phyloP scores from a whole-genome alignment of 768 basidiomycete genomes.

The Lanmaoa pseudosensibilis region DNA sequence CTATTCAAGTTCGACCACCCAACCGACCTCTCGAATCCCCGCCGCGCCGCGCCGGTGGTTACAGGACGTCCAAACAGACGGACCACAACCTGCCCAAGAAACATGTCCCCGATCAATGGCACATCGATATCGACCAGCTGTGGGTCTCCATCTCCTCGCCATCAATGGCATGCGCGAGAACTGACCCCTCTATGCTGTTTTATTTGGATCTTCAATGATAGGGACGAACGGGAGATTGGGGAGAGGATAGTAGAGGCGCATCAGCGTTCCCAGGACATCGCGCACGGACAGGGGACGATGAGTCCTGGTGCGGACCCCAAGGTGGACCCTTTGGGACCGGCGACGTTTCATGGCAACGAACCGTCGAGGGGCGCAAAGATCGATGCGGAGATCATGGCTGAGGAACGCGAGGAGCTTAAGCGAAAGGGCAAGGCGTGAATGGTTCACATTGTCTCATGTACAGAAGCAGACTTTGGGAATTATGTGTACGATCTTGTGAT shows the following conservation, averaged over 20 bases:
- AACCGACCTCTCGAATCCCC: background rate
- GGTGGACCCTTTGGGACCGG: slow-evolving; percentile 49
- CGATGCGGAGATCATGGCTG: slow-evolving; percentile 54
- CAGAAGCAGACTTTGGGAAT: background rate
- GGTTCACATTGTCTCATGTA: background rate
- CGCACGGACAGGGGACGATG: slow-evolving; percentile 29
- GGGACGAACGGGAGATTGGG: slow-evolving; percentile 45
- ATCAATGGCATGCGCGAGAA: background rate
- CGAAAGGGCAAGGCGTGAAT: slow-evolving; percentile 42
- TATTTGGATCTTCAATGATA: slow-evolving; percentile 10
- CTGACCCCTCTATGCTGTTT: background rate
- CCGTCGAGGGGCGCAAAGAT: slow-evolving; percentile 58
- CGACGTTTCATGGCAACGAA: slow-evolving; percentile 53
- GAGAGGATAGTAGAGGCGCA: slow-evolving; percentile 38
- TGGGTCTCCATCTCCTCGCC: background rate
- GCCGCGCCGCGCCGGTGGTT: background rate
- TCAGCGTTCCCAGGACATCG: slow-evolving; percentile 28
- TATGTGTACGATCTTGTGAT: background rate
- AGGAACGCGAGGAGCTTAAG: slow-evolving; percentile 49
- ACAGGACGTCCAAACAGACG: slow-evolving; percentile 25
- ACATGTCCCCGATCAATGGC: slow-evolving; percentile 35
- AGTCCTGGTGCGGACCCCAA: slow-evolving; percentile 33
- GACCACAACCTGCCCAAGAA: slow-evolving; percentile 26
- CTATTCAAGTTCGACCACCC: background rate
- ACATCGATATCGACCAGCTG: slow-evolving; percentile 37